These are phyloP conservation scores for Candida silvicultrix DNA, from an alignment of 805 yeast genomes.

Conservation along the genomic window DNA sequence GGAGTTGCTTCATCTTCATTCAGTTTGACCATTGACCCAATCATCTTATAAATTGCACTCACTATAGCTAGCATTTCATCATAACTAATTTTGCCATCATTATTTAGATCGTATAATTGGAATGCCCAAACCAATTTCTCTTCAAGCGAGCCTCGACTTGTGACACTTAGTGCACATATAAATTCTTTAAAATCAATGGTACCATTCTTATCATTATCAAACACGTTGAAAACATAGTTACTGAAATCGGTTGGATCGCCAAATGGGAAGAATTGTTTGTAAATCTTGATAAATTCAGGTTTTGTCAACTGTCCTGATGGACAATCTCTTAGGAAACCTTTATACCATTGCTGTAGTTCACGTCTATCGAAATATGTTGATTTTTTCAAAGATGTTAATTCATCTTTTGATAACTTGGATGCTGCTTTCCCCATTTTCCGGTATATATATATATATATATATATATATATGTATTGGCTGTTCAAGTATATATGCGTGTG, in stretches of 20 bases:
- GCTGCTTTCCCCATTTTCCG: conserved; percentile 91
- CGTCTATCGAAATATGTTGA: conserved; percentile 89
- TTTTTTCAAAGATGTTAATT: conserved; percentile 70
- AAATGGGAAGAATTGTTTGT: conserved; percentile 96
- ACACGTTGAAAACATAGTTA: conserved; percentile 79
- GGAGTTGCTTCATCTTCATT: conserved; percentile 92
- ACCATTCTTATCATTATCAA: conserved; percentile 77
- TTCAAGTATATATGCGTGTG: too few species aligned
- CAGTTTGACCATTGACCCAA: conserved; percentile 86
- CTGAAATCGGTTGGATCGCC: conserved; percentile 95
- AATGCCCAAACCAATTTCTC: conserved; percentile 90
- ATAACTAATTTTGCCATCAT: conserved; percentile 69
- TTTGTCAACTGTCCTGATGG: conserved; percentile 84
- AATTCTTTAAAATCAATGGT: conserved; percentile 89
- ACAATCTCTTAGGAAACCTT: conserved; percentile 91
- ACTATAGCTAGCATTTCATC: conserved; percentile 78
- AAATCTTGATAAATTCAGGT: conserved; percentile 85
- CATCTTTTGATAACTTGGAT: conserved; percentile 87
- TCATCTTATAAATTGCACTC: conserved; percentile 85
- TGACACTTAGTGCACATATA: conserved; percentile 77
- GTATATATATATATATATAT: too few species aligned
- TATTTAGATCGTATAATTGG: conserved; percentile 76
- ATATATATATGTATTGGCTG: neutral
- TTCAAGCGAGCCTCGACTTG: conserved; percentile 78
- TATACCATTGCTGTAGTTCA: conserved; percentile 97